These are phyloP conservation scores for Aureobasidium melanogenum DNA, from an alignment of 2,329 filamentous ascomycete species.

Conservation along the genomic window DNA sequence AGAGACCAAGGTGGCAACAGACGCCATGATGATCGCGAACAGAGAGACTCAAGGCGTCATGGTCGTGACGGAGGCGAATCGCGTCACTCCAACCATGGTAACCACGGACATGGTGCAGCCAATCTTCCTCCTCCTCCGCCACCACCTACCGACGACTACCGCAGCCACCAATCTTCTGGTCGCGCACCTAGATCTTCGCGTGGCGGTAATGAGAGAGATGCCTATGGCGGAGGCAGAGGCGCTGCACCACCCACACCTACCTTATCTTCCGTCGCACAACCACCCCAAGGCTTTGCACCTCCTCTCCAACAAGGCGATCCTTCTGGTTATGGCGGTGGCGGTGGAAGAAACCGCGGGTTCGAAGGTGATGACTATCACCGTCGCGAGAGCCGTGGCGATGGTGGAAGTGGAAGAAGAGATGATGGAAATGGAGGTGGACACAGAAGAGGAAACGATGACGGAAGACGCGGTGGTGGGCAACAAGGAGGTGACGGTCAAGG, in stretches of 20 bases:
- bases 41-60: slow-evolving; percentile 16
- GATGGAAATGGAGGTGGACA: neutral
- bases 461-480: neutral
- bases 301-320: neutral
- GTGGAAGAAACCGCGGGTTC: neutral
- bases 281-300: neutral
- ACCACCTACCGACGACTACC: neutral
- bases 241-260: neutral
- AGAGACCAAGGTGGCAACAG: slow-evolving; percentile 7
- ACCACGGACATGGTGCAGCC: neutral
- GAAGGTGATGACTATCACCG: neutral
- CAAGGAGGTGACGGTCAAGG: neutral
- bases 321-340: neutral
- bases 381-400: neutral
- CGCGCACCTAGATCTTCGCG: slow-evolving; percentile 2
- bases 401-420: neutral
- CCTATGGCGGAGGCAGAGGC: neutral
- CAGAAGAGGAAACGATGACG: neutral
- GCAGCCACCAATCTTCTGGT: neutral
- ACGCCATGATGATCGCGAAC: slow-evolving; percentile 18
- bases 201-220: slow-evolving; percentile 17
- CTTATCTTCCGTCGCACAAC: neutral
- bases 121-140: neutral
- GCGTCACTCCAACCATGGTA: neutral
- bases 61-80: slow-evolving; percentile 13